Percentiles rank a stretch among this genome's conserved stretches.
phyloP scores from a whole-genome alignment of 257 asterid species.

The Plantago elongata region DNA sequence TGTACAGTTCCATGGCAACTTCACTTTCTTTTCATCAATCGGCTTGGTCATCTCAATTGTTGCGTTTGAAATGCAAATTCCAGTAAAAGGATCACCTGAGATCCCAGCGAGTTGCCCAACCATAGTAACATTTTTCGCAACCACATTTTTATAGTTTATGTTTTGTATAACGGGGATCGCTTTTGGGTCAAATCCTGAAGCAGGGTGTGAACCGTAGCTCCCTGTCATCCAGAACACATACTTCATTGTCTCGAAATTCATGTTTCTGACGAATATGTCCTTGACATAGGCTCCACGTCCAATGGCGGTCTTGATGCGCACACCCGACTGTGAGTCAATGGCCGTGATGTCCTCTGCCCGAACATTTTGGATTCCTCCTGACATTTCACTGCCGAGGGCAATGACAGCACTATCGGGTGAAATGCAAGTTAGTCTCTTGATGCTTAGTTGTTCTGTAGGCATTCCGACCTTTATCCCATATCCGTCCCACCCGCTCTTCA shows the following conservation, averaged over 20 bases:
- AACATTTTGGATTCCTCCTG: conserved; percentile 65
- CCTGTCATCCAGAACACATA: conserved; percentile 60
- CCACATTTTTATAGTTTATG: conserved; percentile 35
- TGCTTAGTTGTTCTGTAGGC: conserved; percentile 47
- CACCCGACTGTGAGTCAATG: conserved; percentile 44
- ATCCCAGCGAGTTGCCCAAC: conserved; percentile 49
- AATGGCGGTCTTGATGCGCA: conserved; percentile 50
- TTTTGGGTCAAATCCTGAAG: conserved; percentile 38
- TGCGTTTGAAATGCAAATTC: conserved; percentile 53
- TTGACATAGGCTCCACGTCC: conserved; percentile 66
- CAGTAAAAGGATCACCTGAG: conserved; percentile 34
- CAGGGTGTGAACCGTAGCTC: conserved; percentile 47
- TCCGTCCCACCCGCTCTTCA: conserved; percentile 75
- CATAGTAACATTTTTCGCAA: conserved; percentile 33
- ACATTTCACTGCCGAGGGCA: conserved; percentile 83
- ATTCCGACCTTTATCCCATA: conserved; percentile 42
- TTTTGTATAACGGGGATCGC: conserved; percentile 44
- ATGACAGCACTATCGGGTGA: conserved; percentile 69
- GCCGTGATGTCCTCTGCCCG: conserved; percentile 52
- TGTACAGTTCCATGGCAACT: conserved; percentile 54
- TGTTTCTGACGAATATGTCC: conserved; percentile 40
- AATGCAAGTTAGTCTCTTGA: conserved; percentile 49
- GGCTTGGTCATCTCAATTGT: conserved; percentile 15
- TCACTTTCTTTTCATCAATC: conserved; percentile 7
- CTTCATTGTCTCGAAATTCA: conserved; percentile 41